A percentile compares a stretch with the other conserved stretches of the same genome.
Conservation (phyloP, 176 grass and related monocot species). For the Urochloa ruziziensis region DNA sequence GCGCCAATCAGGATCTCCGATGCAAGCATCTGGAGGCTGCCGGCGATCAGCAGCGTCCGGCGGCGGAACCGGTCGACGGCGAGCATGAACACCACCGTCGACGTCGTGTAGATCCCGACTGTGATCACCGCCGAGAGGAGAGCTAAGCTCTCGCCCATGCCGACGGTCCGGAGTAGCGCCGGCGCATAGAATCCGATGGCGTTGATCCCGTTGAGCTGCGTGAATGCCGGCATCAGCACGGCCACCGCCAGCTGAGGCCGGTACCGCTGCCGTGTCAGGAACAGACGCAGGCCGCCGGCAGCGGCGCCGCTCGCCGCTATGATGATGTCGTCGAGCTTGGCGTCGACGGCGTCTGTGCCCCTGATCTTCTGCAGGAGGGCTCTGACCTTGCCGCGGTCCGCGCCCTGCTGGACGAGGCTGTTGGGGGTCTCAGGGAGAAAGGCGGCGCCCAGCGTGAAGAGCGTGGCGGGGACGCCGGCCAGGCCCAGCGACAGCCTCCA, state of each 20-base stretch:
- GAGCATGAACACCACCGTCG: too few relatives aligned
- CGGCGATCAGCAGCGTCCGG: too few relatives aligned
- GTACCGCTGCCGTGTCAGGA: constrained; percentile 24
- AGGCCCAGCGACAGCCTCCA: too few relatives aligned
- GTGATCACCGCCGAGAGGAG: constrained; percentile 27
- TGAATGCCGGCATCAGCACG: too few relatives aligned
- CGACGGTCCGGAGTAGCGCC: too few relatives aligned
- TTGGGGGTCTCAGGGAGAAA: constrained; percentile 57
- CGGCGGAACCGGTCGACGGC: too few relatives aligned
- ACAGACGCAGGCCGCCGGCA: background rate
- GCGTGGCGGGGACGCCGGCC: constrained; percentile 31
- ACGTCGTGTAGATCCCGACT: background rate
- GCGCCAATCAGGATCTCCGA: constrained; percentile 36
- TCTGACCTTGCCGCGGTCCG: background rate
- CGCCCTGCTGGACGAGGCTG: constrained; percentile 48
- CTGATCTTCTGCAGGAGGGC: constrained; percentile 43
- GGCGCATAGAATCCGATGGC: too few relatives aligned
- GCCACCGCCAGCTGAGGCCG: constrained; percentile 49
- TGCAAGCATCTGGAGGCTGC: constrained; percentile 40
- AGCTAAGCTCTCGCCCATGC: constrained; percentile 54
- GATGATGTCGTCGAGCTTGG: constrained; percentile 51
- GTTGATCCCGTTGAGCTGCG: too few relatives aligned
- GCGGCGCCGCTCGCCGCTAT: background rate
- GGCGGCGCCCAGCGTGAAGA: constrained; percentile 43
- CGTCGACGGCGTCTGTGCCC: constrained; percentile 31